These are phyloP conservation scores for Adansonia rubrostipa DNA, from an alignment of 441 rosid species.

Conservation along the genomic window DNA sequence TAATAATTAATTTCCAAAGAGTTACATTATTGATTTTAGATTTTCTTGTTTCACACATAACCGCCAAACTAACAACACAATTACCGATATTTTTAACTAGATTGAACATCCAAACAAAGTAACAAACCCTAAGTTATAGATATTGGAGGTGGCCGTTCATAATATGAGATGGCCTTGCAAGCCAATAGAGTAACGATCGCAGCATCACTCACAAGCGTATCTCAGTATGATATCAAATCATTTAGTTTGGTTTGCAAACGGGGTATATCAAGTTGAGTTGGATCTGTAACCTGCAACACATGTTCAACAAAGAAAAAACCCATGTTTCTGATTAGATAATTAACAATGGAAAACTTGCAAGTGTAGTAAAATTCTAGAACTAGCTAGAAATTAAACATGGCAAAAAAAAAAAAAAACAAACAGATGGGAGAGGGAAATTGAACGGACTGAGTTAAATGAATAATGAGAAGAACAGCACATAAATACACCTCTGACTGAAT, in stretches of 20 bases:
- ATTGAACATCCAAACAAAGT: background rate
- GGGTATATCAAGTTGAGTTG: slow-evolving; percentile 25
- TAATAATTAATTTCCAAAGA: background rate
- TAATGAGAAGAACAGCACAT: slow-evolving; percentile 29
- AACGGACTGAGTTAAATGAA: background rate
- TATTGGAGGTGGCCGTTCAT: background rate
- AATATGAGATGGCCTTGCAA: background rate
- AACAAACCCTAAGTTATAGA: background rate
- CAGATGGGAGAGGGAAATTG: background rate
- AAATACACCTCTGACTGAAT: slow-evolving; percentile 58
- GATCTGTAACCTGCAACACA: slow-evolving; percentile 37
- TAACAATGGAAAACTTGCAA: background rate
- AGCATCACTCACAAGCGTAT: background rate
- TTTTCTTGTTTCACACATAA: background rate
- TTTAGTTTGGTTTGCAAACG: slow-evolving; percentile 36
- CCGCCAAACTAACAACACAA: background rate
- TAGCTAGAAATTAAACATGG: background rate
- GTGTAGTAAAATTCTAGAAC: background rate
- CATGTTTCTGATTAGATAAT: background rate
- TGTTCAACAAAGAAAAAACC: background rate
- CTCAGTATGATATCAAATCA: slow-evolving; percentile 18
- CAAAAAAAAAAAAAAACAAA: background rate
- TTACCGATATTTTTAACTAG: background rate
- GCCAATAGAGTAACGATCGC: background rate
- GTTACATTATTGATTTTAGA: background rate